Percentiles rank a stretch among this genome's conserved stretches.
Conservation (phyloP, 345 rosid species). For the Brassica carinata region DNA sequence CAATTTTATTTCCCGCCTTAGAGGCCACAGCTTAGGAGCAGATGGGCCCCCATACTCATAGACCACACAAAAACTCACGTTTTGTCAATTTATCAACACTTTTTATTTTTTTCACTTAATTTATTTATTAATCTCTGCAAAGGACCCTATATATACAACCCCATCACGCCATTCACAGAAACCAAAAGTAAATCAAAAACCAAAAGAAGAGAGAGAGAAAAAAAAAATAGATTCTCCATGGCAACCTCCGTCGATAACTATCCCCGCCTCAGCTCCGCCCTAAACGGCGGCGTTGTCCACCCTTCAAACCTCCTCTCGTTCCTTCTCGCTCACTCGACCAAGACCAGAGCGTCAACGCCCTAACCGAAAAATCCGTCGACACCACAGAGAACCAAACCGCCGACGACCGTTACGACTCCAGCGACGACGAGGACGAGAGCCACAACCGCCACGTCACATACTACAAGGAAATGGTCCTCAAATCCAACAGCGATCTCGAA, state of each 20-base stretch:
- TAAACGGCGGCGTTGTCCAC: conserved; percentile 60
- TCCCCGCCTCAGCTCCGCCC: conserved; percentile 48
- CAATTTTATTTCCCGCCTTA: conserved; percentile 25
- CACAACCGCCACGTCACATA: conserved; percentile 33
- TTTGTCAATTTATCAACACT: conserved; percentile 28
- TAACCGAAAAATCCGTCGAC: conserved; percentile 2
- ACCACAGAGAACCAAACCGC: not conserved
- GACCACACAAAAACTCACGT: conserved; percentile 34
- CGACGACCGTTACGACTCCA: conserved; percentile 40
- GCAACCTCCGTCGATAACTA: conserved; percentile 83
- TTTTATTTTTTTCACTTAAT: not conserved
- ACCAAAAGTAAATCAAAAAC: not conserved
- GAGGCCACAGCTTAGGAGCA: conserved; percentile 17
- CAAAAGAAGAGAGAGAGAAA: not conserved
- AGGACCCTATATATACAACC: conserved; percentile 37
- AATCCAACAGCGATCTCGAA: conserved; percentile 65
- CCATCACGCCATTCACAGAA: conserved; percentile 10
- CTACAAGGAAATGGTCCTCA: conserved; percentile 50
- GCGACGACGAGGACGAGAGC: conserved; percentile 63
- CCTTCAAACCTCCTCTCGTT: conserved; percentile 44
- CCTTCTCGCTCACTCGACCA: conserved; percentile 42
- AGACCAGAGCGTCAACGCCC: conserved; percentile 29
- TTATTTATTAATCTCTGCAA: not conserved
- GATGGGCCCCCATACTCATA: not conserved
- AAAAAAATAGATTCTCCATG: conserved; percentile 44